Evolutionary conservation across 164 flowering plant species (phyloP).

Genomic region (Berberis vulgaris): DNA sequence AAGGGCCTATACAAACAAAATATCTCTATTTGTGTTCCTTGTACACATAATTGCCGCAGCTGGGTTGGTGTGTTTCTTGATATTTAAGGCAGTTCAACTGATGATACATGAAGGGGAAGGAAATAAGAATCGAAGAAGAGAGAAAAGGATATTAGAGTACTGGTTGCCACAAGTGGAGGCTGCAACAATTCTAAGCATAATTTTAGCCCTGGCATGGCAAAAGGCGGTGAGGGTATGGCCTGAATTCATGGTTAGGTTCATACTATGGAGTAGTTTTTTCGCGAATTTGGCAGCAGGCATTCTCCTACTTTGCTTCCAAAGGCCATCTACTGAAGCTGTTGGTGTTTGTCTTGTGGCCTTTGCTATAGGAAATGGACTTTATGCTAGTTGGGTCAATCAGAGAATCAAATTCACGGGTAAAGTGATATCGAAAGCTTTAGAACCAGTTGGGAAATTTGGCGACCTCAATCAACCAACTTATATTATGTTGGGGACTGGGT

Average conservation of each 20-base stretch:
- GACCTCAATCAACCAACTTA: conserved; percentile 67
- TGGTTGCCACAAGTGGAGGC: conserved; percentile 80
- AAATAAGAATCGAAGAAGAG: conserved; percentile 20
- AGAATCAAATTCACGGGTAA: conserved; percentile 43
- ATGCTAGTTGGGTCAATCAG: conserved; percentile 76
- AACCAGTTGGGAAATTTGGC: conserved; percentile 55
- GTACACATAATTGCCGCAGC: conserved; percentile 47
- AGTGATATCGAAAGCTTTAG: conserved; percentile 46
- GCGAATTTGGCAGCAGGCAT: conserved; percentile 60
- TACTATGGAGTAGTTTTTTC: conserved; percentile 58
- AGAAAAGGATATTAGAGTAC: conserved; percentile 33
- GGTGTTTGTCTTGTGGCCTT: conserved; percentile 58
- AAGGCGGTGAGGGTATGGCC: conserved; percentile 74
- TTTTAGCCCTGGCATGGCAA: conserved; percentile 72
- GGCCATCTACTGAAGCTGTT: conserved; percentile 54
- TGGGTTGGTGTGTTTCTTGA: conserved; percentile 48
- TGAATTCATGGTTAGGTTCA: conserved; percentile 53
- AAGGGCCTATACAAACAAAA: conserved; percentile 51
- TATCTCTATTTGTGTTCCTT: conserved; percentile 52
- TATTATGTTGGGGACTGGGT: conserved; percentile 61
- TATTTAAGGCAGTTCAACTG: conserved; percentile 57
- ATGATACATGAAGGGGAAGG: conserved; percentile 24
- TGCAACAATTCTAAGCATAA: conserved; percentile 54
- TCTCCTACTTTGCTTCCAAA: conserved; percentile 76
- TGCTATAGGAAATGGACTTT: conserved; percentile 72